These are phyloP conservation scores for Colletotrichum navitas DNA, from an alignment of 2,329 filamentous ascomycete species.

Conservation along the genomic window DNA sequence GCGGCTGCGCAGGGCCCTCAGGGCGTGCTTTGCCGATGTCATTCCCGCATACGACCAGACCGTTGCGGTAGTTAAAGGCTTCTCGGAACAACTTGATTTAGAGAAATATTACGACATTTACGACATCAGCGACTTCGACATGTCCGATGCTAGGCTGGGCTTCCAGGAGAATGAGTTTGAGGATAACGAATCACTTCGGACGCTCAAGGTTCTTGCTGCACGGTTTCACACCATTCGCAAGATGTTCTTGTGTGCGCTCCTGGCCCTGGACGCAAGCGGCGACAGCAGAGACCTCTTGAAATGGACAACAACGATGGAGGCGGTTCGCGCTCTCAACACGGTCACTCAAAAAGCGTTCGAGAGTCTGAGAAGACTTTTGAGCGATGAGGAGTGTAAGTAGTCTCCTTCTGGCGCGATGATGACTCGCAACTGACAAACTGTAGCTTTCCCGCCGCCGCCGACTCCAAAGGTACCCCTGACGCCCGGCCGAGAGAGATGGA, in stretches of 20 bases:
- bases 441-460: slow-evolving; percentile 66
- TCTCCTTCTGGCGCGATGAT: no score
- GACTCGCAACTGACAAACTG: slow-evolving; percentile 34
- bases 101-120: slow-evolving; percentile 95
- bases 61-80: slow-evolving; percentile 74
- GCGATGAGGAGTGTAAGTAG: slow-evolving; percentile 81
- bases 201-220: slow-evolving; percentile 84
- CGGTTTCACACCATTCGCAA: slow-evolving; percentile 85
- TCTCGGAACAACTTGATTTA: slow-evolving; percentile 84
- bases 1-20: slow-evolving; percentile 82
- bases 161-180: slow-evolving; percentile 77
- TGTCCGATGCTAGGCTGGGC: slow-evolving; percentile 75
- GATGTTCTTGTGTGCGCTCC: slow-evolving; percentile 87
- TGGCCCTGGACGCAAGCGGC: slow-evolving; percentile 87
- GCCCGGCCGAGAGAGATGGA: slow-evolving; percentile 85
- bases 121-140: slow-evolving; percentile 80
- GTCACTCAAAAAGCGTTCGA: slow-evolving; percentile 73
- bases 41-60: slow-evolving; percentile 80
- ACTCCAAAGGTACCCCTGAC: slow-evolving; percentile 73
- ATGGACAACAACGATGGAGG: slow-evolving; percentile 83
- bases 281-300: slow-evolving; percentile 80
- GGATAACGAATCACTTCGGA: slow-evolving; percentile 81
- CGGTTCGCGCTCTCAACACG: slow-evolving; percentile 74
- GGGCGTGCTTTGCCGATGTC: slow-evolving; percentile 75
- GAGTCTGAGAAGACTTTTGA: slow-evolving; percentile 76